Base-by-base conservation (phyloP, 2,329 filamentous ascomycete genomes). In the Cladosporium sp. region DNA sequence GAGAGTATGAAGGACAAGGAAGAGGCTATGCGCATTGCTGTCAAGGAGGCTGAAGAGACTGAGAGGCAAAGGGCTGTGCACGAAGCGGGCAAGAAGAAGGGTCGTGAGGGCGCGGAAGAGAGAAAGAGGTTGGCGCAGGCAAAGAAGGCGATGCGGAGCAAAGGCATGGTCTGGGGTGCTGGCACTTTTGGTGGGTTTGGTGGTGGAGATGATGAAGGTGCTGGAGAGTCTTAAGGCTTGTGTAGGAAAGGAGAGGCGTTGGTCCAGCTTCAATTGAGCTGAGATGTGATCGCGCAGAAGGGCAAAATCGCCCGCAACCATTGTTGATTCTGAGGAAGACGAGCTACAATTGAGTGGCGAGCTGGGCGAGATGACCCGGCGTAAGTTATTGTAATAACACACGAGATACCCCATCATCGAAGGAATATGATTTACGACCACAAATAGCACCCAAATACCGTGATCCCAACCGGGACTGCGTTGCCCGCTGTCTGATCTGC, bases 41-140 rank as follows among this genome's bases (percentile, higher is more conserved):
- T 73, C 30, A 66, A 70, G 55, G 69, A 72, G 60, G 70, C 74
- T 22, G 67, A 70, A 20, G 71, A 74, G 59, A 68, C 70, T 42
- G 66, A 62, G 61, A 66, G 59, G 61, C 68, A 64, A 65, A 69
- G 61, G 64, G 70, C 64, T 59, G 64, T 64, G 37, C 69, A 72
- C 52, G 69, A 70, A 56, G 67, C 70, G 54, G 60, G 66, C 50
- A 63, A 69, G 66, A 69, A 69, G 42, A 68, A 68, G 59, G 64
- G 65, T 17, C 65, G 64, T 12, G 60, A 64, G 9, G 65, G 66
- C 14, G 63, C 64, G 20, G 58, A 65, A 50, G 64, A 61, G 61
- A 67, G 66, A 63, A 72, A 68, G 60, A 65, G 64, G 42, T 66
- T 66, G 55, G 65, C 66, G 61, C 71, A 69, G 60, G 68, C 64